A percentile compares a stretch with the other conserved stretches of the same genome.
phyloP scores from a whole-genome alignment of 768 basidiomycete genomes.

The Leccinum arenicola region DNA sequence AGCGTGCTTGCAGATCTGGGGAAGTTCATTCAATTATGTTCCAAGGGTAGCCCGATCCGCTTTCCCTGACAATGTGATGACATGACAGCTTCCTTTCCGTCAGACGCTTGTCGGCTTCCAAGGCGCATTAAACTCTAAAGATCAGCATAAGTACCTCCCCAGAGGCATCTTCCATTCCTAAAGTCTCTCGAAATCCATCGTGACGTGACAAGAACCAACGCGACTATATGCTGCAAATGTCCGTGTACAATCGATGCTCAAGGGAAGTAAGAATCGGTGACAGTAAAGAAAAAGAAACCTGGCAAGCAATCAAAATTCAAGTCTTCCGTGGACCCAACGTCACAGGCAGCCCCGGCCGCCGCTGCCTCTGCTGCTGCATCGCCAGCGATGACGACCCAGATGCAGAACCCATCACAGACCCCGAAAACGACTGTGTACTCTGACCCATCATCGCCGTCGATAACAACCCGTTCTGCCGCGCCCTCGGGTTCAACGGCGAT shows the following conservation, averaged over 20 bases:
- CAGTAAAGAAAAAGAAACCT: background rate
- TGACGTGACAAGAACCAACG: background rate
- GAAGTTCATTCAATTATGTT: background rate
- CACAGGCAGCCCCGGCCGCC: conserved; percentile 38
- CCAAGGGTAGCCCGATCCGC: background rate
- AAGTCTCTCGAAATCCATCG: background rate
- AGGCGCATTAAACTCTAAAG: background rate
- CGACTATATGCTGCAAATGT: background rate
- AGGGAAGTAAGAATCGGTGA: background rate
- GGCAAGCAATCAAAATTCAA: conserved; percentile 1
- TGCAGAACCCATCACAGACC: conserved; percentile 10
- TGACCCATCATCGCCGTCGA: conserved; percentile 37
- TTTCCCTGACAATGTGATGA: background rate
- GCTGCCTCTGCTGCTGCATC: conserved; percentile 39
- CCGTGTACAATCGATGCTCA: background rate
- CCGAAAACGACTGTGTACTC: conserved; percentile 30
- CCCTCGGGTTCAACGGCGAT: conserved; percentile 73
- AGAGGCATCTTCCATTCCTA: background rate
- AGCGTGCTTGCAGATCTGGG: background rate
- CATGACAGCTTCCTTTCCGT: background rate
- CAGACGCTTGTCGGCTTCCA: background rate
- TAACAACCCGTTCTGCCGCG: conserved; percentile 47
- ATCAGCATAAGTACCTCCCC: background rate
- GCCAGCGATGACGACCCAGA: conserved; percentile 12
- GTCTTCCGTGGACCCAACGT: conserved; percentile 34